Evolutionary conservation across 768 basidiomycete genomes (phyloP).

Genomic region (Lactifluus hygrophoroides): DNA sequence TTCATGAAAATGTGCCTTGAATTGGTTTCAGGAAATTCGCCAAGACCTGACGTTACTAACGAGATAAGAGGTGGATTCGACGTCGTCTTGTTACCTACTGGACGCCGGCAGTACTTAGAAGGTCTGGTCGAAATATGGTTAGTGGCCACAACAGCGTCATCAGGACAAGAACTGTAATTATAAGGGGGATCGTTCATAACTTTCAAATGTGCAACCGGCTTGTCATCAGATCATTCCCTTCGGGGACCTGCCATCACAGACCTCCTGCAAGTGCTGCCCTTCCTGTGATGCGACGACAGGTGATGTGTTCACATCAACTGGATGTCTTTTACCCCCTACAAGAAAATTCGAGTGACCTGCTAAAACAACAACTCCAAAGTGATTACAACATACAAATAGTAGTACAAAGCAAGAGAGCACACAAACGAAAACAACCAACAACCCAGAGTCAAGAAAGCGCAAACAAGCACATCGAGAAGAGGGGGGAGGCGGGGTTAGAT

Average conservation of each 20-base stretch:
- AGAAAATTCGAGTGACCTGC: neutral
- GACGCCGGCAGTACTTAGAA: neutral
- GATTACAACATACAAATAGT: conserved; percentile 1
- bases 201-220: no score
- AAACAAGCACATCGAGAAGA: neutral
- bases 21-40: no score
- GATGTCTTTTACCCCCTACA: no score
- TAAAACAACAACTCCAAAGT: conserved; percentile 9
- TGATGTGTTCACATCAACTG: neutral
- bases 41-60: neutral
- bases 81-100: neutral
- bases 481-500: neutral
- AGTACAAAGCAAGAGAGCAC: neutral
- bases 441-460: no score
- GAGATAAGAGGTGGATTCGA: neutral
- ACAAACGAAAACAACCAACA: neutral
- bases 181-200: no score
- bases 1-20: no score
- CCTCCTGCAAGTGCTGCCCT: neutral
- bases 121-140: neutral
- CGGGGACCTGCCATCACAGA: neutral
- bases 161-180: neutral
- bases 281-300: neutral
- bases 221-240: neutral
- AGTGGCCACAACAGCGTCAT: neutral